A percentile compares a stretch with the other conserved stretches of the same genome.
Evolutionary conservation across 2,329 filamentous ascomycete genomes (phyloP).

Genomic region (Aspergillus sp.): DNA sequence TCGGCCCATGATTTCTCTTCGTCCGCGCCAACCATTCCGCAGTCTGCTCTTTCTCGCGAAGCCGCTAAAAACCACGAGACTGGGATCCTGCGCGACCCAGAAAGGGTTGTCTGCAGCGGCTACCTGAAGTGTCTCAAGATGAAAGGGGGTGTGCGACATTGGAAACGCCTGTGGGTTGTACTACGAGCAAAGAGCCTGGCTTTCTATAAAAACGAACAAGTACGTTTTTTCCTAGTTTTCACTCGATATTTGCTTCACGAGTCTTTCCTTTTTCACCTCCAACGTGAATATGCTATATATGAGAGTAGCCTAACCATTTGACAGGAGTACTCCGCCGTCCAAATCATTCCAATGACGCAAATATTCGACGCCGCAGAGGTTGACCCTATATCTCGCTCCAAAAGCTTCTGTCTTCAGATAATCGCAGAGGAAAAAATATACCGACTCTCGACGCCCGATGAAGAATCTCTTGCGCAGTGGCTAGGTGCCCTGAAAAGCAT

Average conservation of each 20-base stretch:
- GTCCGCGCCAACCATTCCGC: conserved; percentile 29
- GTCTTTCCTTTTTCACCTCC: not conserved
- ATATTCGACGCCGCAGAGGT: conserved; percentile 93
- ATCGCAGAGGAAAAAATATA: conserved; percentile 90
- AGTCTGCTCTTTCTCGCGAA: conserved; percentile 49
- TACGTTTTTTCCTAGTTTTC: conserved; percentile 7
- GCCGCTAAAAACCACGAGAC: conserved; percentile 62
- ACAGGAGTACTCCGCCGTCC: conserved; percentile 80
- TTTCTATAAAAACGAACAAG: conserved; percentile 83
- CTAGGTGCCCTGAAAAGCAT: conserved; percentile 86
- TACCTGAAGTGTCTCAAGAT: conserved; percentile 83
- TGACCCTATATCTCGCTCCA: conserved; percentile 80
- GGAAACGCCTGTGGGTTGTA: conserved; percentile 94
- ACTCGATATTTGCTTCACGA: not conserved
- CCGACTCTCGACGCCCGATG: conserved; percentile 73
- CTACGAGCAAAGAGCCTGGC: conserved; percentile 80
- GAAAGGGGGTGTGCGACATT: conserved; percentile 78
- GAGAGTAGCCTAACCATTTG: not conserved
- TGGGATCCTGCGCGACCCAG: conserved; percentile 64
- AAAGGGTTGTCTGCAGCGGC: conserved; percentile 91
- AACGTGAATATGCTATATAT: not conserved
- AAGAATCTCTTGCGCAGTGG: conserved; percentile 80
- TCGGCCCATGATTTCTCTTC: conserved; percentile 31
- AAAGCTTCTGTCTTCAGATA: conserved; percentile 83
- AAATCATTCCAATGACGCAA: conserved; percentile 73